Evolutionary conservation across 345 rosid species (phyloP), one percentile per base, ranked within the genome.

Genomic region (Moringa oleifera): DNA sequence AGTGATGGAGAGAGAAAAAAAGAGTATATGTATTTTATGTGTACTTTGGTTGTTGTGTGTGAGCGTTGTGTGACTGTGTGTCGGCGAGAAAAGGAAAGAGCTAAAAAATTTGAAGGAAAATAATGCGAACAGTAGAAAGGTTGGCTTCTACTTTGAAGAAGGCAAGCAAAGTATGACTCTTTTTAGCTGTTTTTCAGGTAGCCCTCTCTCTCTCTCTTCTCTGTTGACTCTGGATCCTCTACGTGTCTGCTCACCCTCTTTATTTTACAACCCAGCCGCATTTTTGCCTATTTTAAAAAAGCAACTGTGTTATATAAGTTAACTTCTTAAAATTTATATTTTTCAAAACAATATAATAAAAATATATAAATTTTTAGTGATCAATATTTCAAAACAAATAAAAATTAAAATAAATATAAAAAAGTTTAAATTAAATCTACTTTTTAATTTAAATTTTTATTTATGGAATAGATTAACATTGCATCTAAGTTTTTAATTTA

Each of bases 1-100:
- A 65, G 69, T 67, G 8, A 64, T 63, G 73, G 59, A 68, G 75
- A 71, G 52, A 65, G 77, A 68, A 75, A 73, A 77, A n/a, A n/a
- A n/a, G n/a, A 22, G 52, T 61, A 53, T 22, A n/a, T 31, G 12
- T 16, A 20, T 41, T 55, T 5, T 4, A 11, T 33, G 37, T 33
- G 37, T 33, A 33, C 37, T 5, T 33, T 33, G 5, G 37, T 33
- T 33, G 37, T 33, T 41, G 13, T 4, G 47, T 41, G 17, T 4
- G 47, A 41, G 37, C 5, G 37, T 33, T 33, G 37, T 33, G 37
- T 33, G 11, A 33, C n/a, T n/a, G n/a, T n/a, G 75, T 75, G 85
- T 81, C 85, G 85, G 82, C 85, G 68, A 71, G 37, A 66, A 23
- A 23, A 31, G 21, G 20, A 31, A 41, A 41, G 47, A 41, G 5